Evolutionary conservation across 2,329 filamentous ascomycete species (phyloP).

Genomic region (Knufia fluminis): DNA sequence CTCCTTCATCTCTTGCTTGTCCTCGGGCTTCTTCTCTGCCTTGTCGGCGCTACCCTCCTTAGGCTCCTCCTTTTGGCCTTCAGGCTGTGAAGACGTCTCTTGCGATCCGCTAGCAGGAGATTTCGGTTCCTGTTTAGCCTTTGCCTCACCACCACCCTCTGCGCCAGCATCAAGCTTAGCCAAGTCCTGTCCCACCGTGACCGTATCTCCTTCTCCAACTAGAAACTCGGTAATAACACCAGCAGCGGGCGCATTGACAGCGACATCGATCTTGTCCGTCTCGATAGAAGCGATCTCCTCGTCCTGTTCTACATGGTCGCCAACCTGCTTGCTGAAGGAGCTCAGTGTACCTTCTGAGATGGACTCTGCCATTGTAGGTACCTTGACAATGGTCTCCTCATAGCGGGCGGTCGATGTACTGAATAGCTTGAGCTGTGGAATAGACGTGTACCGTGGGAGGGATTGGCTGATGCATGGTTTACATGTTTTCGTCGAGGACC

Average conservation of each 20-base stretch:
- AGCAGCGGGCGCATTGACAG: slow-evolving; percentile 85
- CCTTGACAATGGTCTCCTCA: slow-evolving; percentile 81
- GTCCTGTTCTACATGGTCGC: slow-evolving; percentile 88
- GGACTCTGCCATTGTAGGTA: slow-evolving; percentile 96
- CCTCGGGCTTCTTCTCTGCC: slow-evolving; percentile 28
- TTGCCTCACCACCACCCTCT: slow-evolving; percentile 47
- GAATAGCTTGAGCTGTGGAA: slow-evolving; percentile 16
- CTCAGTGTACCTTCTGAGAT: slow-evolving; percentile 96
- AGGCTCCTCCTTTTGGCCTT: slow-evolving; percentile 40
- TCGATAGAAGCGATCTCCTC: slow-evolving; percentile 98
- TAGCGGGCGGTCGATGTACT: slow-evolving; percentile 20
- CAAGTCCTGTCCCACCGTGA: slow-evolving; percentile 86
- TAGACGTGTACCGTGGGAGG: slow-evolving; percentile 1
- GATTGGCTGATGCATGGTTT: slow-evolving; percentile 5
- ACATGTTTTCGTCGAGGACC: slow-evolving; percentile 11
- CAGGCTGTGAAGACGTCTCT: slow-evolving; percentile 47
- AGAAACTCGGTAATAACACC: slow-evolving; percentile 88
- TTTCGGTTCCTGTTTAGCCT: slow-evolving; percentile 36
- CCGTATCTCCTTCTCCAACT: slow-evolving; percentile 88
- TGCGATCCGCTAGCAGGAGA: slow-evolving; percentile 42
- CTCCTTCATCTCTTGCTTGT: slow-evolving; percentile 24
- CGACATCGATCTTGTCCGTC: slow-evolving; percentile 99
- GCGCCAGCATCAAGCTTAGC: slow-evolving; percentile 75
- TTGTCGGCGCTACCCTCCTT: slow-evolving; percentile 24
- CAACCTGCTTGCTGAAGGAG: slow-evolving; percentile 86